phyloP scores from a whole-genome alignment of 2,329 filamentous ascomycete species.

The Penicillium sumatraense region DNA sequence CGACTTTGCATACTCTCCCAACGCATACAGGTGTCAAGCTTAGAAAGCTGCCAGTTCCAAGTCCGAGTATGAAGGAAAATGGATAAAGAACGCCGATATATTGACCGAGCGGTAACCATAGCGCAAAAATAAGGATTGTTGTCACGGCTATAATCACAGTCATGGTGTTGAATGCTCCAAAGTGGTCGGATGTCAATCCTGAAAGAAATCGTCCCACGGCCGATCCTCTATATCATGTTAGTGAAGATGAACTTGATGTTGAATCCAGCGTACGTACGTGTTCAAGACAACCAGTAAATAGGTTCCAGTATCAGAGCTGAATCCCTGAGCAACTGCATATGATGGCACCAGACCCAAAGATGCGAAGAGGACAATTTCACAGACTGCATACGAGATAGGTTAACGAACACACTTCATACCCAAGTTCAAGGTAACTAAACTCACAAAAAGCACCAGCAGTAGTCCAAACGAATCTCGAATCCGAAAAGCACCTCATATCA shows the following conservation, averaged over 20 bases:
- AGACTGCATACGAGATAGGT: neutral
- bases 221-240: conserved; percentile 1
- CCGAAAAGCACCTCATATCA: conserved; percentile 4
- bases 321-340: conserved; percentile 4
- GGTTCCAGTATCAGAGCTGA: neutral
- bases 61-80: conserved; percentile 74
- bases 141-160: conserved; percentile 55
- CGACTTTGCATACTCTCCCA: conserved; percentile 72
- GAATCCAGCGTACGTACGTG: neutral
- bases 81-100: conserved; percentile 58
- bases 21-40: conserved; percentile 77
- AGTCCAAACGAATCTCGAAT: conserved; percentile 4
- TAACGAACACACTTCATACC: neutral
- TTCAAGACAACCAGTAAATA: conserved; percentile 6
- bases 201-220: conserved; percentile 70
- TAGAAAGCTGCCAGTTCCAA: conserved; percentile 74
- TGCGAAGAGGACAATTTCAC: conserved; percentile 4
- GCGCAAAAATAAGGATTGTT: neutral
- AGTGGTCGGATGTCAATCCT: conserved; percentile 71
- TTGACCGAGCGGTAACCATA: conserved; percentile 4
- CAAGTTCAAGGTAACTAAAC: neutral
- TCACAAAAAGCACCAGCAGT: conserved; percentile 7
- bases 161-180: conserved; percentile 81
- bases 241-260: neutral
- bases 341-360: conserved; percentile 2